Base-by-base conservation (phyloP, 2,329 filamentous ascomycete species). In the Neodidymelliopsis sp. region DNA sequence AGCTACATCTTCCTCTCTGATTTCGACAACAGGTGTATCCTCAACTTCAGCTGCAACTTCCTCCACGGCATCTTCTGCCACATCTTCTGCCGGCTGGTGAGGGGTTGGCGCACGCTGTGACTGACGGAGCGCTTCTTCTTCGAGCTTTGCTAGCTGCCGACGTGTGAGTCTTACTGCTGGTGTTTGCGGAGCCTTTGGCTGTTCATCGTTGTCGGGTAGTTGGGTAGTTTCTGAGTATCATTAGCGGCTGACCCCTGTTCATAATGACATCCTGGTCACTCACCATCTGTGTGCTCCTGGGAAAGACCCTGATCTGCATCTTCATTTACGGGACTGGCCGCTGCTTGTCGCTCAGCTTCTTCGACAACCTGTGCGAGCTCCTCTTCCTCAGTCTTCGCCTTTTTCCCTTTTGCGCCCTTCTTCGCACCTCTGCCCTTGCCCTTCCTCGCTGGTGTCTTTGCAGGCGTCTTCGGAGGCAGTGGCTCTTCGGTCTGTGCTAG, bases 91-190 rank as follows among this genome's bases (percentile, higher is more conserved):
- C n/a, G 13, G 18, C 6, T 29, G n/a, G n/a, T n/a, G 18, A 24
- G 23, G 19, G 22, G 49, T 22, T 13, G 41, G 31, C 8, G 45
- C 53, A 16, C 46, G 52, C 39, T 66, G 62, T 11, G 59, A 58
- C 25, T 62, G 62, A 29, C 55, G 62, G 18, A 62, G 46, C 15
- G 66, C 60, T 15, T 47, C 48, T 49, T 71, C 67, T 29, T 71
- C 65, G 18, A 69, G 59, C 39, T 64, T 69, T 10, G 67, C 66
- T 46, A 72, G 47, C 51, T 72, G 69, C 30, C 70, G 66, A 35
- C 71, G 66, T 25, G 70, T 72, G 43, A 65, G 63, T 47, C 67
- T 65, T 10, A 64, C 54, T 22, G 68, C 54, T 40, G 64, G 67
- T 13, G 66, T 54, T 5, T 64, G 59, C 12, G 67, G 64, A 10